Base-by-base conservation (phyloP, 306 rosid genomes). In the Vachellia pachyceras region DNA sequence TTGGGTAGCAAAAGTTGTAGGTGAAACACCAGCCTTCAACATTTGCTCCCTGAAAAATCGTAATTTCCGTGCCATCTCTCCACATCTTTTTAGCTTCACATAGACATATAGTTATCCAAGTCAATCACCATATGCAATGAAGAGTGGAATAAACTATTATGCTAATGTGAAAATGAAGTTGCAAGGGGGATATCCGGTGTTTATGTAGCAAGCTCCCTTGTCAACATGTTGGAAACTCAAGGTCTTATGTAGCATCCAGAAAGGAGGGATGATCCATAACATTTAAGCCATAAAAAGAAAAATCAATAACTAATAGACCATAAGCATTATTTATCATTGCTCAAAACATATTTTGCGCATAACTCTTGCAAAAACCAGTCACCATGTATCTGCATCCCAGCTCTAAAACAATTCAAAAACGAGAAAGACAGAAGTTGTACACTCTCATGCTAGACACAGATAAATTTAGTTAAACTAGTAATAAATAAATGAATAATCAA, bases 21-120 rank as follows among this genome's bases (percentile, higher is more conserved):
- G 91, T 64, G 85, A 82, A 73, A 96, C 87, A 70, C 89, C 94
- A 22, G 97, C 92, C 91, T 90, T 96, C 55, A 54, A 85, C 91
- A 96, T 96, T 81, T 96, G 98, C 39, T 96, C 98, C 94, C 90
- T 93, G 94, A 93, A 86, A 82, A 87, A 96, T 14, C 91, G 96
- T 67, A 96, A 83, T 85, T 88, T 89, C 36, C 98, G 98, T 45
- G 99, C 97, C 98, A 92, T 89, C 94, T 96, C 99, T 72, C 91
- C 99, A 80, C 89, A 86, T 90, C 93, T 88, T 91, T 92, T 96
- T 66, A 96, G 90, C 99, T 96, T 73, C 79, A 87, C n/a, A 64
- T 54, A 57, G 63, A 82, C 55, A 79, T 82, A 22, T 12, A 79
- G 65, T 66, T 41, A 73, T 60, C 77, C 84, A 76, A 74, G 47